Evolutionary conservation across 345 rosid species (phyloP).

Genomic region (Gossypium longicalyx): DNA sequence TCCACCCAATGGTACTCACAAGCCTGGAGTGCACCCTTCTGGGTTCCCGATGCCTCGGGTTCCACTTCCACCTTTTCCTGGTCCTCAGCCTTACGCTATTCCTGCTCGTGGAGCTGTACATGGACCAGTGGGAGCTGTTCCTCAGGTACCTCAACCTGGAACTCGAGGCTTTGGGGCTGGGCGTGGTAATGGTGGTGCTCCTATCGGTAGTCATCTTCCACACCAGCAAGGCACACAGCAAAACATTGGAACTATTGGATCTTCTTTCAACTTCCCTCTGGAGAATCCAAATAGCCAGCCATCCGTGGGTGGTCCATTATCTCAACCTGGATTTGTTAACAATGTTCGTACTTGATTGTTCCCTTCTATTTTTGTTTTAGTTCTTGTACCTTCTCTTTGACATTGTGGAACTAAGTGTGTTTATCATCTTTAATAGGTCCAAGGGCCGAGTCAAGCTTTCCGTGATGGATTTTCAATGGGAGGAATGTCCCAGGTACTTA

Average conservation of each 20-base stretch:
- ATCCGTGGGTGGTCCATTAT: conserved; percentile 79
- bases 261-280: conserved; percentile 58
- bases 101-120: conserved; percentile 81
- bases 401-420: conserved; percentile 9
- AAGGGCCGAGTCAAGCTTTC: conserved; percentile 82
- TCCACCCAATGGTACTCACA: conserved; percentile 82
- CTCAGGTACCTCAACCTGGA: conserved; percentile 82
- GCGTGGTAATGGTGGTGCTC: conserved; percentile 67
- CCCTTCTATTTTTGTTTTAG: neutral
- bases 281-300: conserved; percentile 91
- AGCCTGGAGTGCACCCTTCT: conserved; percentile 82
- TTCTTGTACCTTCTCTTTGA: conserved; percentile 2
- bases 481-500: conserved; percentile 89
- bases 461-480: conserved; percentile 96
- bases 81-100: conserved; percentile 90
- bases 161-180: conserved; percentile 86
- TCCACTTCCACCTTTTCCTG: conserved; percentile 75
- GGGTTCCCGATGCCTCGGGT: conserved; percentile 82
- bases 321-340: conserved; percentile 92
- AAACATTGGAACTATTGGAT: conserved; percentile 72
- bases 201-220: conserved; percentile 78
- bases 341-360: conserved; percentile 31
- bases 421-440: conserved; percentile 39
- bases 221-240: conserved; percentile 81
- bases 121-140: conserved; percentile 92